Base-by-base conservation (phyloP, 352 stramenopile species). In the Paralagenidium karlingii region DNA sequence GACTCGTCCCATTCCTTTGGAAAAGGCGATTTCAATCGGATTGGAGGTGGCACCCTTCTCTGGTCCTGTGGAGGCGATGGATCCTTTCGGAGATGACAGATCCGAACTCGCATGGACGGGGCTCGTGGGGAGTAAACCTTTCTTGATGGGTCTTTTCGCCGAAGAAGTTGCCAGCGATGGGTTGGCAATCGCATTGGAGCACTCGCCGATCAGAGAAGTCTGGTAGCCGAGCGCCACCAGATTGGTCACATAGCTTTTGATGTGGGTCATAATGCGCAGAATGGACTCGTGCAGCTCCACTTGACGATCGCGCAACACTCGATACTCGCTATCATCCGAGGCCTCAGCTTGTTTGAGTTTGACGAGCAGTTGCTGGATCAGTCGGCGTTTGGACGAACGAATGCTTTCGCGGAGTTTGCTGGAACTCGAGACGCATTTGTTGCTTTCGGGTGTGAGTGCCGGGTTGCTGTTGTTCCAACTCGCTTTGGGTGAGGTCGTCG, bases 281-380 rank as follows among this genome's bases (percentile, higher is more conserved):
- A 68, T 42, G 26, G 57, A 38, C 2, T 56, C 46, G 18, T 55
- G 44, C 21, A 71, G 33, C 3, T 58, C 45, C 13, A 68, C 47
- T 13, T 71, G 56, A 10, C 53, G 53, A 11, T 54, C 45, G 5
- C 51, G 57, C 16, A 66, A 48, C 16, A 21, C 24, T 15, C 52
- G 42, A 36, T 73, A 73, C 46, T 73, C 60, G 16, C 45, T 38
- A 31, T 73, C 60, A 20, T 63, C 58, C 2, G 57, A 66, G 1
- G 38, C 34, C 21, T 68, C 60, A 7, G 57, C 45, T 33, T 68
- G 55, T 8, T 60, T 57, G 18, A 73, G 31, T 42, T 68, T 66
- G 24, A 61, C 60, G 2, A 73, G 45, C 3, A 67, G 41, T 39
- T 73, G 57, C 34, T 73, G 60, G 30, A 73, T 60, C 20, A 73